Conservation (phyloP, 163 green algal species). For the Scenedesmus sp. region DNA sequence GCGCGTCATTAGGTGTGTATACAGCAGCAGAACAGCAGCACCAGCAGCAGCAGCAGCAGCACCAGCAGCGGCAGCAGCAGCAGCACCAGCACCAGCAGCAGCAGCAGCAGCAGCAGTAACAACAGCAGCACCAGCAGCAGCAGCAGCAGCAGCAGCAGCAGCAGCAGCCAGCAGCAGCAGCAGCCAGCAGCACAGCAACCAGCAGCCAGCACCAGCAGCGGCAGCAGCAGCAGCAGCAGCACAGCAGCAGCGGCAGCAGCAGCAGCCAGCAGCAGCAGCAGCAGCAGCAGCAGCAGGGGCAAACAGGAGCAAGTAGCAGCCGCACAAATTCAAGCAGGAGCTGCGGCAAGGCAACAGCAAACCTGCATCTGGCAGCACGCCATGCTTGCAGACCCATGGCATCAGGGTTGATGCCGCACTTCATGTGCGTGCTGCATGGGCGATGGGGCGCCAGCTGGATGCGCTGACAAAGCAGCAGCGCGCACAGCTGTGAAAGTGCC, state of each 20-base stretch:
- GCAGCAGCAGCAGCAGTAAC: background rate
- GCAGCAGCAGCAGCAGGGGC: background rate
- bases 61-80: background rate
- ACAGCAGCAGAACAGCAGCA: background rate
- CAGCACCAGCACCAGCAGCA: background rate
- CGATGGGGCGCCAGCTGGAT: no score
- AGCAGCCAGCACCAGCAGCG: no score
- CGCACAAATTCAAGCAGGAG: no score
- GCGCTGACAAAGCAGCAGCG: background rate
- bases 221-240: background rate
- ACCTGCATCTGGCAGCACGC: no score
- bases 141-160: background rate
- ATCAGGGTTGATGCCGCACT: no score
- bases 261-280: no score
- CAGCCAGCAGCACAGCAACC: background rate
- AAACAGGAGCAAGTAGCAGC: background rate
- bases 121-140: background rate
- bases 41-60: background rate
- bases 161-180: background rate
- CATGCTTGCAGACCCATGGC: no score
- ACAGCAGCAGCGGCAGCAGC: background rate
- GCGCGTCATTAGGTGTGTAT: slow-evolving; percentile 58
- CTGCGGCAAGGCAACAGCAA: no score
- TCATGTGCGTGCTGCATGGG: background rate
- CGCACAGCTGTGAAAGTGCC: no score